Conservation (phyloP, 2,329 filamentous ascomycete species). For the Apiospora malaysiana region DNA sequence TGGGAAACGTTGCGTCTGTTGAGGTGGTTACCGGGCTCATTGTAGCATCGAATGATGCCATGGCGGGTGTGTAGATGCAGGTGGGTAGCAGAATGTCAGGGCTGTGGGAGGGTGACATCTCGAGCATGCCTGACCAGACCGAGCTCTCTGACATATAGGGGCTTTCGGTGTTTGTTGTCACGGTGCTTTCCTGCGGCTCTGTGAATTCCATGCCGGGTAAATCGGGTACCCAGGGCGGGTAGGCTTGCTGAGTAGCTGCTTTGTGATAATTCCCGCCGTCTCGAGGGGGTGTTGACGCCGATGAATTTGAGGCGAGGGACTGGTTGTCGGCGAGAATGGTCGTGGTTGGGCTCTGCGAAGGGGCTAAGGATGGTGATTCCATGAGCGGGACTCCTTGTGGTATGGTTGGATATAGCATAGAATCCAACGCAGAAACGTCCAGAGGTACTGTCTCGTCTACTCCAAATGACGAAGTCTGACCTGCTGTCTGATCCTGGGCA, state of each 20-base stretch:
- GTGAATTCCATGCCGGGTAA: background rate
- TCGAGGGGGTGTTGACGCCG: background rate
- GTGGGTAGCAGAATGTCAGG: background rate
- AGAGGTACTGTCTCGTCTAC: background rate
- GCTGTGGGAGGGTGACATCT: background rate
- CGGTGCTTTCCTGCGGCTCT: background rate
- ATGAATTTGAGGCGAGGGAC: background rate
- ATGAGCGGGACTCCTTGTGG: background rate
- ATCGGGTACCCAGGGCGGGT: background rate
- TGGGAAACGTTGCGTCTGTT: background rate
- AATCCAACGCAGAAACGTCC: constrained; percentile 2
- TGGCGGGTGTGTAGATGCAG: background rate
- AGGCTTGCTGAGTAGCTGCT: background rate
- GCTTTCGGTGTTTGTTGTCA: background rate
- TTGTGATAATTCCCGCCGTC: background rate
- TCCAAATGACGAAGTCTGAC: background rate
- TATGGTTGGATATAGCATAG: constrained; percentile 12
- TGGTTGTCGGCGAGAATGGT: background rate
- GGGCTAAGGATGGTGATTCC: background rate
- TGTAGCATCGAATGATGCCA: background rate
- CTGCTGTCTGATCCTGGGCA: background rate
- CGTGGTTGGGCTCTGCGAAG: background rate
- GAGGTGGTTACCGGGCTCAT: background rate
- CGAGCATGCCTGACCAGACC: background rate
- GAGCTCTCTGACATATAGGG: background rate